phyloP scores from a whole-genome alignment of 2,329 filamentous ascomycete species.

The Chalara sp. region DNA sequence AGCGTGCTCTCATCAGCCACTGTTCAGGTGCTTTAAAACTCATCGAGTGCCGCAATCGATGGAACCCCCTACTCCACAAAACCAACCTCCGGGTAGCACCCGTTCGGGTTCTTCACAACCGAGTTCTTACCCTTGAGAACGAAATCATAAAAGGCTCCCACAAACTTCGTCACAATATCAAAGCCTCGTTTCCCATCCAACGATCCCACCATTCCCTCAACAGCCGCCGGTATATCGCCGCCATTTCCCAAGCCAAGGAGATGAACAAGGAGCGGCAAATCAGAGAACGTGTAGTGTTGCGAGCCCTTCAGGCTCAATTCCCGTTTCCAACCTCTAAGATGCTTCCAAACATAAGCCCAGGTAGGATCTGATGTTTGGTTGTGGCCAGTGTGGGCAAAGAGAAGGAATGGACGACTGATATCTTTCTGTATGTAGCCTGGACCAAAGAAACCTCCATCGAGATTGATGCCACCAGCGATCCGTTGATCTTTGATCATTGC shows the following conservation, averaged over 20 bases:
- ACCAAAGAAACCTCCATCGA: constrained; percentile 31
- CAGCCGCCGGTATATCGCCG: constrained; percentile 1
- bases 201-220: constrained; percentile 18
- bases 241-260: constrained; percentile 5
- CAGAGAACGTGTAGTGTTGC: constrained; percentile 27
- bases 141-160: constrained; percentile 25
- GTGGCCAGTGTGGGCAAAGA: constrained; percentile 22
- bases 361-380: constrained; percentile 20
- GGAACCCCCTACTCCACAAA: no score
- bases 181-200: constrained; percentile 23
- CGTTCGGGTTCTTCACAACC: no score
- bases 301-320: constrained; percentile 24
- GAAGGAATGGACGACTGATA: constrained; percentile 25
- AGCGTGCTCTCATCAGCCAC: no score
- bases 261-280: constrained; percentile 20
- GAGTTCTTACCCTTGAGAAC: constrained; percentile 14
- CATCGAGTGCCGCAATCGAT: no score
- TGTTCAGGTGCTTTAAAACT: no score
- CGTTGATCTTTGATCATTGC: constrained; percentile 26
- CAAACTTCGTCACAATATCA: constrained; percentile 24
- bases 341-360: constrained; percentile 24
- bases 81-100: no score
- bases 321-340: constrained; percentile 23
- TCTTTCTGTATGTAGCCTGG: constrained; percentile 16
- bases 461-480: constrained; percentile 29